phyloP scores from a whole-genome alignment of 2,329 filamentous ascomycete species.

The Penicillium paneum region DNA sequence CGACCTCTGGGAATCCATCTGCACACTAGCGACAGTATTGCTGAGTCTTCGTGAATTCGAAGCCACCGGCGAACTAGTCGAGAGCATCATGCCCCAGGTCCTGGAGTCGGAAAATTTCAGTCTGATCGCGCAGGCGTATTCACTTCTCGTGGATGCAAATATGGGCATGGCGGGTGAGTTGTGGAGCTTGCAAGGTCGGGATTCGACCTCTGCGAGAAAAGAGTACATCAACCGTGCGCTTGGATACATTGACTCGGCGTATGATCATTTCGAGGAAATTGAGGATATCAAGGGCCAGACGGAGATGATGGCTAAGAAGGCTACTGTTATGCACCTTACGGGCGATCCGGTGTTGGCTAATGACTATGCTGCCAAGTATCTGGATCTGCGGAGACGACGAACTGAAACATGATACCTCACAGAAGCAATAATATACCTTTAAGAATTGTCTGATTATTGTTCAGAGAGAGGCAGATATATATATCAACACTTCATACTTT shows the following conservation, averaged over 20 bases:
- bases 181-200: constrained; percentile 27
- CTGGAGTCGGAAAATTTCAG: constrained; percentile 66
- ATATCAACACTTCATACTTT: not conserved
- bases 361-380: constrained; percentile 64
- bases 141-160: constrained; percentile 68
- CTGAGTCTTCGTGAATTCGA: constrained; percentile 68
- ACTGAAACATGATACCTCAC: constrained; percentile 10
- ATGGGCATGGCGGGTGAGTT: constrained; percentile 67
- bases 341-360: constrained; percentile 64
- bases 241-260: constrained; percentile 61
- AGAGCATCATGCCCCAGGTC: constrained; percentile 69
- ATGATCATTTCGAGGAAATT: constrained; percentile 62
- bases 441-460: not conserved
- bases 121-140: constrained; percentile 65
- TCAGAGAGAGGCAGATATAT: not conserved
- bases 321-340: constrained; percentile 67
- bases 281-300: constrained; percentile 69
- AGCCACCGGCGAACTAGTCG: constrained; percentile 62
- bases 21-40: constrained; percentile 65
- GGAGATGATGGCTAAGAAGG: constrained; percentile 79
- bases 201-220: constrained; percentile 41
- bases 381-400: constrained; percentile 53
- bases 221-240: constrained; percentile 60
- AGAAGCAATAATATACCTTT: not conserved
- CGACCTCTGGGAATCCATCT: constrained; percentile 69